Evolutionary conservation across 1,284 basidiomycete species (phyloP).

Genomic region (Tilletia walkeri): DNA sequence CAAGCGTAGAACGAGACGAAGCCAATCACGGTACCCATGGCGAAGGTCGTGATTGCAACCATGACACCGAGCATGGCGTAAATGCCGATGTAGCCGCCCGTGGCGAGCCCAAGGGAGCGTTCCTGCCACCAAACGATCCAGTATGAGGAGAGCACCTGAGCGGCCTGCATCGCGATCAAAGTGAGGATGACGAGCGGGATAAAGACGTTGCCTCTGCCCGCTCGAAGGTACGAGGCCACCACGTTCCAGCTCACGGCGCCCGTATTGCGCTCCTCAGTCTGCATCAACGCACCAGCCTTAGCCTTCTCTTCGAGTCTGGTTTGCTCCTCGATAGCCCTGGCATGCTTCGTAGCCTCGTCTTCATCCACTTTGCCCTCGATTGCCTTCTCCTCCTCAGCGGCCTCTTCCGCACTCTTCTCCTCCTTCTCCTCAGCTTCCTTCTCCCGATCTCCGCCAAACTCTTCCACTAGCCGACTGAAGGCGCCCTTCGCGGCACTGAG

Average conservation of each 20-base stretch:
- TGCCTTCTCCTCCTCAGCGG: slow-evolving; percentile 16
- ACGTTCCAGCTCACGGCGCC: slow-evolving; percentile 59
- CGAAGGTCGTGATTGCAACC: slow-evolving; percentile 66
- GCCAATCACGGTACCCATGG: slow-evolving; percentile 65
- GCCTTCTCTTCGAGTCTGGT: slow-evolving; percentile 26
- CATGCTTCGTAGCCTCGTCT: slow-evolving; percentile 31
- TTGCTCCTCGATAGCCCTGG: slow-evolving; percentile 28
- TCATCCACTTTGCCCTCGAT: slow-evolving; percentile 27
- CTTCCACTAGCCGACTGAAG: slow-evolving; percentile 61
- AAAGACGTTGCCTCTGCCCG: slow-evolving; percentile 65
- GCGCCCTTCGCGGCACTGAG: slow-evolving; percentile 62
- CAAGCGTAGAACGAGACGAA: slow-evolving; percentile 67
- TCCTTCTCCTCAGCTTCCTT: slow-evolving; percentile 40
- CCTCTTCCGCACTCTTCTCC: slow-evolving; percentile 38
- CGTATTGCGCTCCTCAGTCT: slow-evolving; percentile 52
- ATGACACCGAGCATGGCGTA: slow-evolving; percentile 69
- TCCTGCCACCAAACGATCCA: slow-evolving; percentile 61
- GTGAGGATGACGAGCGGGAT: slow-evolving; percentile 65
- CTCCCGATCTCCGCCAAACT: slow-evolving; percentile 54
- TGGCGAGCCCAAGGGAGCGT: slow-evolving; percentile 60
- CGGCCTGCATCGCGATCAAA: slow-evolving; percentile 67
- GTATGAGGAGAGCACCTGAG: slow-evolving; percentile 58
- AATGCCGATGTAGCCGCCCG: slow-evolving; percentile 69
- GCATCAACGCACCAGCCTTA: slow-evolving; percentile 39
- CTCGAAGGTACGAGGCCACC: slow-evolving; percentile 68